Conservation (phyloP, 306 rosid genomes). For the Geum urbanum region DNA sequence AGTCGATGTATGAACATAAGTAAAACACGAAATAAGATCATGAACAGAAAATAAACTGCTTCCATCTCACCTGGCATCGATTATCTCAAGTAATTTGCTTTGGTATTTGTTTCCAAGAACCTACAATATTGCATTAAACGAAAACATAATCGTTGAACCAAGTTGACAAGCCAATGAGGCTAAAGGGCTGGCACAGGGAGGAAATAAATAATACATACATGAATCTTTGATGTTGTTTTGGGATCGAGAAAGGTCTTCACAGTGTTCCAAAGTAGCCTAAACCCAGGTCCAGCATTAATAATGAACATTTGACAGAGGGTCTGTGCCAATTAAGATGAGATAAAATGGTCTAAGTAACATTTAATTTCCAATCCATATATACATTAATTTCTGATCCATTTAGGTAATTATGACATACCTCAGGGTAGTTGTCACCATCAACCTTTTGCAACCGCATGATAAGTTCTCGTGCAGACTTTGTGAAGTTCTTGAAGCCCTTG, state of each 20-base stretch:
- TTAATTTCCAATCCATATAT: constrained; percentile 8
- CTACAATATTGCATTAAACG: constrained; percentile 36
- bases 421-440: constrained; percentile 96
- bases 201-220: constrained; percentile 47
- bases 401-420: constrained; percentile 39
- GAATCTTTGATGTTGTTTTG: constrained; percentile 90
- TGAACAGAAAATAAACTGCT: background rate
- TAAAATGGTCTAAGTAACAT: constrained; percentile 7
- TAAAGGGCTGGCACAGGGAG: background rate
- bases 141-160: background rate
- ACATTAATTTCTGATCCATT: background rate
- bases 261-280: constrained; percentile 85
- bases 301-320: constrained; percentile 94
- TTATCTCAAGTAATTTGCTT: constrained; percentile 81
- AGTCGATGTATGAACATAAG: background rate
- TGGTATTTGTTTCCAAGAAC: constrained; percentile 98
- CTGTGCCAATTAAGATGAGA: constrained; percentile 38
- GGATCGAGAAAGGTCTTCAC: constrained; percentile 92
- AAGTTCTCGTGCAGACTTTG: constrained; percentile 88
- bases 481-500: constrained; percentile 88
- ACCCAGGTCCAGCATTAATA: constrained; percentile 97
- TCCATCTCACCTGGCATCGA: constrained; percentile 71
- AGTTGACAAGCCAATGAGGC: constrained; percentile 9
- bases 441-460: constrained; percentile 75
- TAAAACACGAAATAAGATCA: background rate